These are phyloP conservation scores for Silene vulgaris DNA, from an alignment of 179 eudicot genomes.

Conservation along the genomic window DNA sequence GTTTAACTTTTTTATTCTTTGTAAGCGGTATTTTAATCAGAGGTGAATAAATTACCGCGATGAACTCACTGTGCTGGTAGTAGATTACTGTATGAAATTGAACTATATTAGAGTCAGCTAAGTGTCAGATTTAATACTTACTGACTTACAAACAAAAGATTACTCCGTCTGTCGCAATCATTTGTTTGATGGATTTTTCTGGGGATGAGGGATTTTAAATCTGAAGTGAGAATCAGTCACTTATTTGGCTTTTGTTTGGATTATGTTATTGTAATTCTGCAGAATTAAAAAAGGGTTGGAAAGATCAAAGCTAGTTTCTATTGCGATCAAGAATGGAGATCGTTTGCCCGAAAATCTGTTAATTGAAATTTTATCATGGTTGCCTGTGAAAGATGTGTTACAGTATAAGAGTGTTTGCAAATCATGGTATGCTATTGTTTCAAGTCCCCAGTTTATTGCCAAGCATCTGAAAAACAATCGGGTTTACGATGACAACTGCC, in stretches of 20 bases:
- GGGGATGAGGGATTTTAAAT: not conserved
- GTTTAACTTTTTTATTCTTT: no score
- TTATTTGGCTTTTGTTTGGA: not conserved
- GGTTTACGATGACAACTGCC: constrained; percentile 4
- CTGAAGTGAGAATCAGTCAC: not conserved
- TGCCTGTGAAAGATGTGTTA: constrained; percentile 22
- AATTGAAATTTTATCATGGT: constrained; percentile 20
- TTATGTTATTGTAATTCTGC: not conserved
- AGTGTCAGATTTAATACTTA: not conserved
- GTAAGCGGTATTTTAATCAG: no score
- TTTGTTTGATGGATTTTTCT: not conserved
- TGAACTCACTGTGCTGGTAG: no score
- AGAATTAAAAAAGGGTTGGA: constrained; percentile 9
- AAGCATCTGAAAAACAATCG: constrained; percentile 23
- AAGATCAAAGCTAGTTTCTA: not conserved
- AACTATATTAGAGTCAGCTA: no score
- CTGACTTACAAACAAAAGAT: not conserved
- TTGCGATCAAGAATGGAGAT: constrained; percentile 17
- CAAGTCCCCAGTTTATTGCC: constrained; percentile 18
- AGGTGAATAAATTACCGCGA: no score
- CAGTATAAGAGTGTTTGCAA: constrained; percentile 22
- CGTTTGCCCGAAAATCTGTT: constrained; percentile 18
- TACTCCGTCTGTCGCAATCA: no score
- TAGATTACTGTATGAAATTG: not conserved
- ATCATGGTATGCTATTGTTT: constrained; percentile 19